Evolutionary conservation across 1,139 yeast species (phyloP).

Genomic region (Hanseniaspora sp.): DNA sequence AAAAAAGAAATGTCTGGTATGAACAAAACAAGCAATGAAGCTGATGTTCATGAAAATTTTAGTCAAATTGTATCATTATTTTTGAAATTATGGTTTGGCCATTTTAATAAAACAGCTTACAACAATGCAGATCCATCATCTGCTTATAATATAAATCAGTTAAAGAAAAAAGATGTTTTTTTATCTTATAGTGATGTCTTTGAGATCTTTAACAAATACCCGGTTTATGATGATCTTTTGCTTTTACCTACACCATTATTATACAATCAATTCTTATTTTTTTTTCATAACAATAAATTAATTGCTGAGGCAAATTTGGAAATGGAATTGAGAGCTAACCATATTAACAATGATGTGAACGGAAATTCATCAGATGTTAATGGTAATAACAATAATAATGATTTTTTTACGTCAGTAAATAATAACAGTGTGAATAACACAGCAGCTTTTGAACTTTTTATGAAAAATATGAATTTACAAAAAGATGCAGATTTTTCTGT

Average conservation of each 20-base stretch:
- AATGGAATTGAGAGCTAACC: background rate
- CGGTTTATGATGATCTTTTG: slow-evolving; percentile 7
- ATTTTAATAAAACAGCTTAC: slow-evolving; percentile 9
- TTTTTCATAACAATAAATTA: slow-evolving; percentile 5
- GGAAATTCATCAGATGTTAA: background rate
- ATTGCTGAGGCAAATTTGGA: background rate
- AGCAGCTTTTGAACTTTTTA: background rate
- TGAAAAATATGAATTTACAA: background rate
- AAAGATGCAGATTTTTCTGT: background rate
- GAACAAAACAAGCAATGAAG: background rate
- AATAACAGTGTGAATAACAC: background rate
- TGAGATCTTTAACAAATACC: slow-evolving; percentile 9
- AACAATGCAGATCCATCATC: slow-evolving; percentile 1
- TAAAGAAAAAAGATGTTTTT: slow-evolving; percentile 9
- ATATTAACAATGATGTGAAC: background rate
- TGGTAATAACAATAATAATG: background rate
- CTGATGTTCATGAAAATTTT: background rate
- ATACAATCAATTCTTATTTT: slow-evolving; percentile 13
- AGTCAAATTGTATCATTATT: background rate
- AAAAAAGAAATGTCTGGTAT: slow-evolving; percentile 5
- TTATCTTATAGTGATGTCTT: slow-evolving; percentile 12
- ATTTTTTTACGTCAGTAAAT: background rate
- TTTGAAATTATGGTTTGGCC: slow-evolving; percentile 8
- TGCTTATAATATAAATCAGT: background rate
- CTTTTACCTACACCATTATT: slow-evolving; percentile 11